Base-by-base conservation (phyloP, 345 rosid species). In the Pugionium dolabratum region DNA sequence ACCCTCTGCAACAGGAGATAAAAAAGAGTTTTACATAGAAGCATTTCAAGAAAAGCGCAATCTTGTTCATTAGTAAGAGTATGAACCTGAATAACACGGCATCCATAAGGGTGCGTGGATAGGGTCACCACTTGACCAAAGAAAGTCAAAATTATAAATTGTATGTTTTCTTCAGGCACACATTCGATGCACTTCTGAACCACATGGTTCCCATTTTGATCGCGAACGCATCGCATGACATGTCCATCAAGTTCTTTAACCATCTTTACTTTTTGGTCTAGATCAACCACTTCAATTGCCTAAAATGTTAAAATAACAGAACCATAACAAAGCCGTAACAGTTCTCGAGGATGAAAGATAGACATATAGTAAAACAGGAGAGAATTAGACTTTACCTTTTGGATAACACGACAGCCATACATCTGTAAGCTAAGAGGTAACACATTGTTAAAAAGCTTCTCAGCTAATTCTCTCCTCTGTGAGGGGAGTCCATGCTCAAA, bases 391-490 rank as follows among this genome's bases (percentile, higher is more conserved):
- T 44, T 42, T 72, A 92, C 98, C 96, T 89, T 92, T 69, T 92
- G 98, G 75, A 92, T 89, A 47, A 92, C 98, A 70, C 98, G 95
- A 48, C 98, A 92, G 36, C 98, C 98, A 78, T 92, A 92, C 98
- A 92, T 92, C 70, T 92, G 98, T 71, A 92, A 84, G 78, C 98
- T 89, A 56, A 92, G 93, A 11, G 89, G 76, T 74, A 92, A 80
- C 44, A 92, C 97, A 75, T 87, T 89, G 60, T 88, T 82, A 69
- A 81, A 77, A 35, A 89, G 89, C 79, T 89, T 86, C 58, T 87
- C 90, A 10, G 88, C 95, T 44, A 92, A 77, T 73, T 92, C 91
- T 75, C 97, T 83, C 57, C 87, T 74, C 79, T 92, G 98, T 35
- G 88, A 28, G 2, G 91, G 74, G 75, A 84, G 82, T 75, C 98